Evolutionary conservation across 2,329 filamentous ascomycete species (phyloP).

Genomic region (Ophiobolus disseminans): DNA sequence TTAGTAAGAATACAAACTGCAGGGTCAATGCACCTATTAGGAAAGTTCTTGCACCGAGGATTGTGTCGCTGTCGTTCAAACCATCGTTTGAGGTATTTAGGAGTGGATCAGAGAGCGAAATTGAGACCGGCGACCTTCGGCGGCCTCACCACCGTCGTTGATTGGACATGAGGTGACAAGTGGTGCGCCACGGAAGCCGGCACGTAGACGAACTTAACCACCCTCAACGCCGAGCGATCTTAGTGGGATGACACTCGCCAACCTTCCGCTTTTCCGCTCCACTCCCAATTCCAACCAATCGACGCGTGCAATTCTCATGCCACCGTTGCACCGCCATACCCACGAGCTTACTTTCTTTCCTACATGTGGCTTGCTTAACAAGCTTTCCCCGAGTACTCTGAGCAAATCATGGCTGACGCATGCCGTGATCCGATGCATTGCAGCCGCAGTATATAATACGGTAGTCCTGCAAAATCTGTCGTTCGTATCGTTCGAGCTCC

Average conservation of each 20-base stretch:
- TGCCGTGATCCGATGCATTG: constrained; percentile 12
- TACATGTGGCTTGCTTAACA: constrained; percentile 15
- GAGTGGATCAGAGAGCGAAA: no score
- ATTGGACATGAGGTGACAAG: no score
- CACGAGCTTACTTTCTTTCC: constrained; percentile 14
- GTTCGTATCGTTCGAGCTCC: neutral
- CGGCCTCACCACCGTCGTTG: no score
- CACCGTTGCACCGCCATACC: constrained; percentile 8
- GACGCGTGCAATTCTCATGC: neutral
- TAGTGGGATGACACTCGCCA: constrained; percentile 13
- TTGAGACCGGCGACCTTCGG: no score
- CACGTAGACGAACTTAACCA: constrained; percentile 12
- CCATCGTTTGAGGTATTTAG: no score
- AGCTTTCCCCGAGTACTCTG: constrained; percentile 15
- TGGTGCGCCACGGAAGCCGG: constrained; percentile 20
- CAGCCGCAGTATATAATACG: constrained; percentile 9
- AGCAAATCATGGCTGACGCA: constrained; percentile 19
- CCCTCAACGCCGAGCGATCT: neutral
- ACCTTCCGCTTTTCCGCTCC: constrained; percentile 20
- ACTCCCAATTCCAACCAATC: constrained; percentile 12
- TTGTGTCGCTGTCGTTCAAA: no score
- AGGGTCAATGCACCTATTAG: no score
- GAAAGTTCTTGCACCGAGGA: no score
- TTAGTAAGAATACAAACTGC: no score
- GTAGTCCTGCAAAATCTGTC: neutral